Base-by-base conservation (phyloP, 345 rosid species). In the Crucihimalaya himalaica region DNA sequence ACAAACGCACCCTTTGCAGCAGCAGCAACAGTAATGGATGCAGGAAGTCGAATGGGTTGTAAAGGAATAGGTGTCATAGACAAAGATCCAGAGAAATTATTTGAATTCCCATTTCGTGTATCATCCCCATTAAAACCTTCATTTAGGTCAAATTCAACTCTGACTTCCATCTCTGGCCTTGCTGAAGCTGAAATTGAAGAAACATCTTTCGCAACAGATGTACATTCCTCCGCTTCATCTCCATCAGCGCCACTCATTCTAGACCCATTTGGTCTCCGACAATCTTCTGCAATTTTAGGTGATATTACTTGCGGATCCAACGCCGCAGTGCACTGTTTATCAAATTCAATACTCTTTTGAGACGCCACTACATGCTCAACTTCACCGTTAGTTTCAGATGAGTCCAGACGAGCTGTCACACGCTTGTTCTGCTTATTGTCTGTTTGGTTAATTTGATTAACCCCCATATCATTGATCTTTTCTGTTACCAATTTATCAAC, bases 1-100 rank as follows among this genome's bases (percentile, higher is more conserved):
- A 95, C 86, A 84, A 95, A 95, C 0, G 92, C 81, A 52, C 97
- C 87, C 73, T 95, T 95, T 25, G 96, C 96, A 65, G 99, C 92
- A 77, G 99, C 95, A 70, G 95, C 83, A 27, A 91, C 88, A 9
- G 98, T 87, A 66, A 94, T 77, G 23, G 91, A 89, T 40, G 87
- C 83, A 75, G 89, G 86, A 53, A 77, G 79, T 68, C 85, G 67
- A 71, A 80, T 70, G 1, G 90, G 80, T 66, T 52, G 88, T 66
- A 45, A 74, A 72, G 53, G 87, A 82, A 68, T 68, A 68, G 40
- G 80, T 80, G 63, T 75, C 79, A 71, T 74, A 63, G 72, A 67
- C 27, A 72, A 66, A 4, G 83, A 75, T 40, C 73, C 73, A 48
- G 76, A 62, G 47, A 72, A 75, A 78, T 81, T 84, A 83, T 55